phyloP scores from a whole-genome alignment of 495 filamentous ascomycete species.

The Annulohypoxylon nitens region DNA sequence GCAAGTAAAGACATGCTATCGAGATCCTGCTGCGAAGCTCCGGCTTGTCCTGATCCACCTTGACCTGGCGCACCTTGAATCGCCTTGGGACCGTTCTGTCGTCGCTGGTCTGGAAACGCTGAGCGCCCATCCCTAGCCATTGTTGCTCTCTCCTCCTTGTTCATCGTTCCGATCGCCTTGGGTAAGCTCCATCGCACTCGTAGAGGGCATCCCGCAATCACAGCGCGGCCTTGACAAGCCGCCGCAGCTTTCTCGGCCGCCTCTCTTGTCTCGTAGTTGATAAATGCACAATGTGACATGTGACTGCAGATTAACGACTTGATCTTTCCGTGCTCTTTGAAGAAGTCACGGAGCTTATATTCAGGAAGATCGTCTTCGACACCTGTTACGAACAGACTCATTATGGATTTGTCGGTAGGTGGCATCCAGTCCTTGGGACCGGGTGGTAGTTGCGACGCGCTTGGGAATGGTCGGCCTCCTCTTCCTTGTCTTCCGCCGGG shows the following conservation, averaged over 20 bases:
- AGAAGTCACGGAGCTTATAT: conserved; percentile 89
- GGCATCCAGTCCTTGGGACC: conserved; percentile 85
- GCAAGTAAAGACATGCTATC: conserved; percentile 69
- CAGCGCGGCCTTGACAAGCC: conserved; percentile 86
- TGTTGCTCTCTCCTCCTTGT: conserved; percentile 80
- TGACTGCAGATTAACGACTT: conserved; percentile 94
- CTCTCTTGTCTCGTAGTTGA: conserved; percentile 88
- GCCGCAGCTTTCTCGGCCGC: conserved; percentile 86
- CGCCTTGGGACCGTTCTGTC: conserved; percentile 44
- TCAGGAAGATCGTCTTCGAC: conserved; percentile 97
- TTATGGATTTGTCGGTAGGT: conserved; percentile 84
- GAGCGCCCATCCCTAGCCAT: conserved; percentile 80
- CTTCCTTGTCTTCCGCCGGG: conserved; percentile 56
- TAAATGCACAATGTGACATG: conserved; percentile 94
- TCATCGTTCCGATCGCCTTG: conserved; percentile 88
- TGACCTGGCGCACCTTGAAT: conserved; percentile 51
- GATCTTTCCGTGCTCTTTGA: conserved; percentile 85
- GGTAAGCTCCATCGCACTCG: conserved; percentile 92
- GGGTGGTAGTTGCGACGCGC: conserved; percentile 79
- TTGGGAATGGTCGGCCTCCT: conserved; percentile 70
- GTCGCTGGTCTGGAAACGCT: conserved; percentile 60
- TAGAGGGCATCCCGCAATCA: conserved; percentile 86
- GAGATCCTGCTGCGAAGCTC: conserved; percentile 57
- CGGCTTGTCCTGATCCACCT: conserved; percentile 48
- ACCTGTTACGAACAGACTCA: conserved; percentile 92